These are phyloP conservation scores for Plantago elongata DNA, from an alignment of 257 asterid species.

Conservation along the genomic window DNA sequence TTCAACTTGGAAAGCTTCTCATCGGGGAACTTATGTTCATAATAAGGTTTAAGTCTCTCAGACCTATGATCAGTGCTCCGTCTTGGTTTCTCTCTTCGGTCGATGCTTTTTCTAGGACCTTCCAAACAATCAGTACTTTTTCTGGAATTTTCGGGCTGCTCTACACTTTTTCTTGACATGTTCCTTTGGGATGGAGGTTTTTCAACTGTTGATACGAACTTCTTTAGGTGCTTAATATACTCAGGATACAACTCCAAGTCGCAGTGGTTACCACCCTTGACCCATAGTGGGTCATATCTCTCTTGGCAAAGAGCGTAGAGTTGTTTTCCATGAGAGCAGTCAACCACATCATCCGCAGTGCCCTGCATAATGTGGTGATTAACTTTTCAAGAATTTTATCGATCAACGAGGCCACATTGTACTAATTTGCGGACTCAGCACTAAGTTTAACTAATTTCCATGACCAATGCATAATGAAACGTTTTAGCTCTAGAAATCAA, in stretches of 20 bases:
- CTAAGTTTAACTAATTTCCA: too few relatives aligned
- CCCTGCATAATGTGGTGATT: slow-evolving; percentile 36
- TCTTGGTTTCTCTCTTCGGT: slow-evolving; percentile 50
- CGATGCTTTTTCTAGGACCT: slow-evolving; percentile 48
- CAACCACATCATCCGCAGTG: slow-evolving; percentile 59
- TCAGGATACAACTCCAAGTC: slow-evolving; percentile 52
- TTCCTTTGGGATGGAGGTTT: slow-evolving; percentile 40
- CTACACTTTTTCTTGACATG: slow-evolving; percentile 33
- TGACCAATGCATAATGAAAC: too few relatives aligned
- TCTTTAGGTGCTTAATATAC: slow-evolving; percentile 52
- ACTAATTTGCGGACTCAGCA: too few relatives aligned
- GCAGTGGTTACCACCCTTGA: slow-evolving; percentile 56
- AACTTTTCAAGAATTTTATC: too few relatives aligned
- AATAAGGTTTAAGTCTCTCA: slow-evolving; percentile 26
- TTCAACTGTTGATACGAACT: slow-evolving; percentile 44
- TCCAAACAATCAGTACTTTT: slow-evolving; percentile 38
- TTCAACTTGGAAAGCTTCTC: slow-evolving; percentile 41
- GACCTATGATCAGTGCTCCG: slow-evolving; percentile 37
- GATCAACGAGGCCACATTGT: too few relatives aligned
- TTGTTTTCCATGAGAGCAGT: slow-evolving; percentile 62
- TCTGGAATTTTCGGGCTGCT: slow-evolving; percentile 37
- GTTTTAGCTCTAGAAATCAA: too few relatives aligned
- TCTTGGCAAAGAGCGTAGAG: slow-evolving; percentile 51
- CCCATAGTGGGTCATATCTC: slow-evolving; percentile 55
- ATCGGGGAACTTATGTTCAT: slow-evolving; percentile 33